Evolutionary conservation across 768 basidiomycete species (phyloP), one percentile per base, ranked within the genome.

Genomic region (Trametes cinnabarina): DNA sequence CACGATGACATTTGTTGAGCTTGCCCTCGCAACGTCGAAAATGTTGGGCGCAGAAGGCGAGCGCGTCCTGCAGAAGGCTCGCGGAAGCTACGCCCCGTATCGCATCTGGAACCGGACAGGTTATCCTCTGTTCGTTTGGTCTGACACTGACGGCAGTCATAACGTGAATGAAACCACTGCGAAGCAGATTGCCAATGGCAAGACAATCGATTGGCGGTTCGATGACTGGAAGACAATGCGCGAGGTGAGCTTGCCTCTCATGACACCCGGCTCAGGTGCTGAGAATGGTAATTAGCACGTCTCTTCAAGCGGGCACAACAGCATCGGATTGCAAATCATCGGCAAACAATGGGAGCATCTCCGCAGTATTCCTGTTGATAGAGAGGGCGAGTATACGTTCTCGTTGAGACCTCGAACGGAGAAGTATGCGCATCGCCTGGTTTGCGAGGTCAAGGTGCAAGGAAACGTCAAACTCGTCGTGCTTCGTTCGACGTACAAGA

Each of bases 381-480:
- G 85, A 39, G 97, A 98, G 73, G 96, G 97, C 47, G 93, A 97
- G 71, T 94, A 84, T 68, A 79, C 88, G 11, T 94, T 94, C 66
- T 80, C 86, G 1, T 79, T 99, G n/a, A 85, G 92, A 8, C 94
- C 96, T 12, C 79, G 85, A 60, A 81, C 76, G 10, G 80, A 90
- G 39, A 88, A 87, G 67, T 85, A 89, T 60, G 81, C 84, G 3
- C 84, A 89, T 68, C 88, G 94, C 22, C 73, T 98, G 26, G 79
- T 96, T 4, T 95, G 92, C 68, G 94, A 96, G 63, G 85, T 99
- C 61, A 85, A 83, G 56, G 86, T 99, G 20, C 80, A 93, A 66
- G 88, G 94, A 66, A 96, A 93, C 66, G 89, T 95, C 67, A 99
- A 99, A 76, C 74, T 95, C 53, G 90, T 98, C 58, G 98, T 92